Conservation (phyloP, 1,284 basidiomycete genomes). For the Sanghuangporus baumii region DNA sequence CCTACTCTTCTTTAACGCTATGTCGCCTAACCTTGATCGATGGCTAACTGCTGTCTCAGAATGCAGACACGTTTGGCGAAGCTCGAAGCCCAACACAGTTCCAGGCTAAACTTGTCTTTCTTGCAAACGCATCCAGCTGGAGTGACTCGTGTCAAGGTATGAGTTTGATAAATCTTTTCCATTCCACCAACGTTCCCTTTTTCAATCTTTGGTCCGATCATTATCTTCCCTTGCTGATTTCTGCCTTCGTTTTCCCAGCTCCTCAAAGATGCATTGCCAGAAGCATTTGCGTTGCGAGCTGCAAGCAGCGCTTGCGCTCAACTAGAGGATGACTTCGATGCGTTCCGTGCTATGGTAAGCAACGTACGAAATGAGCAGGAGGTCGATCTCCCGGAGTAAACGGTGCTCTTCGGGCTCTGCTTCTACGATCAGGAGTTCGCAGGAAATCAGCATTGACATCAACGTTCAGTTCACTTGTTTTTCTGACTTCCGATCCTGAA, state of each 20-base stretch:
- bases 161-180: conserved; percentile 18
- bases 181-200: not conserved
- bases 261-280: conserved; percentile 49
- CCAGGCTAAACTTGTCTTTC: conserved; percentile 39
- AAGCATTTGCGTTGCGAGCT: conserved; percentile 48
- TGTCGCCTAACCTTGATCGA: not conserved
- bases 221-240: not conserved
- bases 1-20: conserved; percentile 6
- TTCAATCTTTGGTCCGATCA: not conserved
- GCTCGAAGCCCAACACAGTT: conserved; percentile 36
- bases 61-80: conserved; percentile 62
- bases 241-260: conserved; percentile 31
- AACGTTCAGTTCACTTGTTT: too few relatives aligned
- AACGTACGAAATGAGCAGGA: not conserved
- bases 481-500: too few relatives aligned
- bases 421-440: not conserved
- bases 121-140: conserved; percentile 75
- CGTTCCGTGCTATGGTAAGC: conserved; percentile 1
- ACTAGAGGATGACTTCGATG: conserved; percentile 22
- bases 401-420: not conserved
- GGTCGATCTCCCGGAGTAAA: not conserved
- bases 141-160: conserved; percentile 62
- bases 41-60: conserved; percentile 30
- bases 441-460: not conserved
- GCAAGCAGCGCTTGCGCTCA: conserved; percentile 41